phyloP scores from a whole-genome alignment of 2,329 filamentous ascomycete species.

The Pseudopithomyces chartarum region DNA sequence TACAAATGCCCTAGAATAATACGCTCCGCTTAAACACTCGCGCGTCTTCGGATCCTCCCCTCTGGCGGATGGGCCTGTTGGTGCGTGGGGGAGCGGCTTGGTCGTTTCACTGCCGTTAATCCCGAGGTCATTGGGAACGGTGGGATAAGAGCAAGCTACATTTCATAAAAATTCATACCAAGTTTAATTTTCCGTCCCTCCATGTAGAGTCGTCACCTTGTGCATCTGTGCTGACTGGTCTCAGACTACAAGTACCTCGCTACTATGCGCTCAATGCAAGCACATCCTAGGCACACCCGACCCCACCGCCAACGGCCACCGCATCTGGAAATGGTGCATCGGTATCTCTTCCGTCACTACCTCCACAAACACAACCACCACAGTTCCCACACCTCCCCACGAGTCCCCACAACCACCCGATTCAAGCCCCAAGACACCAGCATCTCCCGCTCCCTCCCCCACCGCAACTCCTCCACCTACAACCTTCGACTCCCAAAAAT shows the following conservation, averaged over 20 bases:
- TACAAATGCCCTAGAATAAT: conserved; percentile 63
- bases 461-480: neutral
- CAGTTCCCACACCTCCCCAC: conserved; percentile 7
- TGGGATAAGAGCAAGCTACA: conserved; percentile 42
- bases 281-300: conserved; percentile 49
- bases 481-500: conserved; percentile 43
- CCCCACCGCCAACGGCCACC: conserved; percentile 50
- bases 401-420: neutral
- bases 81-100: conserved; percentile 33
- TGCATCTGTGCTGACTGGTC: neutral
- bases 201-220: neutral
- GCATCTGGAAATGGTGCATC: conserved; percentile 57
- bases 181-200: neutral
- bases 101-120: conserved; percentile 39
- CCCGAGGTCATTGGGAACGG: conserved; percentile 38
- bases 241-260: conserved; percentile 6
- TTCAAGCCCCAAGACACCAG: neutral
- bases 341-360: conserved; percentile 20
- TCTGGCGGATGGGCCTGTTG: conserved; percentile 34
- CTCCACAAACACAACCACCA: neutral
- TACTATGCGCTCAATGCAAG: conserved; percentile 48
- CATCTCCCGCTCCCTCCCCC: neutral
- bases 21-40: conserved; percentile 32
- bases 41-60: conserved; percentile 33
- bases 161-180: conserved; percentile 9